Percentiles rank a stretch among this genome's conserved stretches.
These are phyloP conservation scores for Fusarium sp. DNA, from an alignment of 2,329 filamentous ascomycete species.

Conservation along the genomic window DNA sequence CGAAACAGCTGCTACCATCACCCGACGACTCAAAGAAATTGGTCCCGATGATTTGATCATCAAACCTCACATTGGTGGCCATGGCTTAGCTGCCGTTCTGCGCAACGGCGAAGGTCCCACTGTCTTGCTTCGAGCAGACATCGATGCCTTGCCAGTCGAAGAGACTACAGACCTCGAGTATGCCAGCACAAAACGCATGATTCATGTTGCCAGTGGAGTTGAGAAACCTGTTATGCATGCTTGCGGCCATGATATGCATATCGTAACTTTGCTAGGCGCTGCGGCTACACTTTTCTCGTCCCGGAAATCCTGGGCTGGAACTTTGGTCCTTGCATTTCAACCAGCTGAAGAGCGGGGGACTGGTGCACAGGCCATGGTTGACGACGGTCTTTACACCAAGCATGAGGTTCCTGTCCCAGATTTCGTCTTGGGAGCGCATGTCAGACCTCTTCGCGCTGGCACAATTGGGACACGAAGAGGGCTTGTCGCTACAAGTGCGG, in stretches of 20 bases:
- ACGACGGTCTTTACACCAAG: conserved; percentile 51
- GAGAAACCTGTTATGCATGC: conserved; percentile 72
- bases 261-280: conserved; percentile 67
- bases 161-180: conserved; percentile 68
- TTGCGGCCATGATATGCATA: conserved; percentile 76
- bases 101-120: conserved; percentile 66
- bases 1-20: conserved; percentile 61
- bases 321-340: conserved; percentile 73
- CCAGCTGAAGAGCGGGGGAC: conserved; percentile 73
- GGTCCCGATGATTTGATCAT: neutral
- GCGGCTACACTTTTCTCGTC: conserved; percentile 60
- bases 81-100: conserved; percentile 68
- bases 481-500: conserved; percentile 40
- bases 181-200: conserved; percentile 53
- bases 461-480: conserved; percentile 45
- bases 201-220: conserved; percentile 1
- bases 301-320: conserved; percentile 74
- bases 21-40: conserved; percentile 51
- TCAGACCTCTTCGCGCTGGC: conserved; percentile 49
- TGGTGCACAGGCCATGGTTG: conserved; percentile 63
- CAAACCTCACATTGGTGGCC: conserved; percentile 66
- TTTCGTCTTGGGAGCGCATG: conserved; percentile 53
- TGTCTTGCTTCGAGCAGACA: conserved; percentile 70
- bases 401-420: conserved; percentile 48
- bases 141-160: conserved; percentile 69